Conservation (phyloP, 352 stramenopile species). For the Aphanomyces stellatus region DNA sequence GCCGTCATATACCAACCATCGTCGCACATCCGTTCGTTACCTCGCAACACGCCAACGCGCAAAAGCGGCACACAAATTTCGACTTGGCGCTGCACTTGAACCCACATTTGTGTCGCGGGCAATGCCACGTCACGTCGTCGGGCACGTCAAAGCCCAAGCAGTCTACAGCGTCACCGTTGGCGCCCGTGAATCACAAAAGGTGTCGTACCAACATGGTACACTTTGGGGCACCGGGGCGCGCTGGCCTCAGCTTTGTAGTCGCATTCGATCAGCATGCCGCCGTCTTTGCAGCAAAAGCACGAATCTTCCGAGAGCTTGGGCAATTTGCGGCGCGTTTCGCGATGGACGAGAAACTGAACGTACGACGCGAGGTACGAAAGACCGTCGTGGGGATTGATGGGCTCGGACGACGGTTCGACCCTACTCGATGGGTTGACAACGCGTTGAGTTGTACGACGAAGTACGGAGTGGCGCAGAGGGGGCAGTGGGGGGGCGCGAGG, state of each 20-base stretch:
- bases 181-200: neutral
- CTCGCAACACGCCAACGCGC: constrained; percentile 1
- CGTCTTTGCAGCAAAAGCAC: constrained; percentile 81
- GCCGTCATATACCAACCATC: no score
- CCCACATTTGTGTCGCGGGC: constrained; percentile 8
- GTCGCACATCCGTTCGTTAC: no score
- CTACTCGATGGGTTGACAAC: neutral
- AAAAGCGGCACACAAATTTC: constrained; percentile 8
- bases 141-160: constrained; percentile 2
- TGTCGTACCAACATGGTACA: constrained; percentile 70
- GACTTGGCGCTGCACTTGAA: constrained; percentile 1
- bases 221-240: constrained; percentile 52
- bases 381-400: constrained; percentile 2
- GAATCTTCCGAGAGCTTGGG: constrained; percentile 50
- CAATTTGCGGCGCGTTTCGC: neutral
- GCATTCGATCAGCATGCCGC: constrained; percentile 68
- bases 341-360: neutral
- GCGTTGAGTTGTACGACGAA: neutral
- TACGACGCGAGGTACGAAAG: constrained; percentile 10
- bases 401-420: neutral
- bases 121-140: constrained; percentile 13
- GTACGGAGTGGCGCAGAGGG: neutral
- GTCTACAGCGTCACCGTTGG: neutral
- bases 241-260: constrained; percentile 37
- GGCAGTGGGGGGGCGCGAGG: neutral